These are phyloP conservation scores for Colletotrichum scovillei DNA, from an alignment of 2,329 filamentous ascomycete genomes.

Conservation along the genomic window DNA sequence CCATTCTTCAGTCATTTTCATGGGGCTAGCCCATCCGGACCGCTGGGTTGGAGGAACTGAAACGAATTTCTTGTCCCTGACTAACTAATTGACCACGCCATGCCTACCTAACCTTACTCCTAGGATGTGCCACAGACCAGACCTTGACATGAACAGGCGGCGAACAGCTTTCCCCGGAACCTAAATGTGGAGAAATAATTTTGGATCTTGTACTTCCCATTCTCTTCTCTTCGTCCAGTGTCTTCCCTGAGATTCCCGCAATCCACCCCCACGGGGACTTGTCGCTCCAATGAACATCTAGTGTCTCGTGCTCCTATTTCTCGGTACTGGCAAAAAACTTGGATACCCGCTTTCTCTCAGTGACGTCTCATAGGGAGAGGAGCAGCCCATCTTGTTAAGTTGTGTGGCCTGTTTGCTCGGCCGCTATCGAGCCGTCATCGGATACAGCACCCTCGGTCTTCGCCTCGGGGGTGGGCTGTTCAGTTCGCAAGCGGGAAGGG, in stretches of 20 bases:
- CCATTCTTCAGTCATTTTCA: slow-evolving; percentile 7
- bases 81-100: background rate
- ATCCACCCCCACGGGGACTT: slow-evolving; percentile 15
- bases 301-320: background rate
- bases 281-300: slow-evolving; percentile 21
- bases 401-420: background rate
- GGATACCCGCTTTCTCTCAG: background rate
- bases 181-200: background rate
- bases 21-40: background rate
- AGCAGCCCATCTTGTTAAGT: background rate
- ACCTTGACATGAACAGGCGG: background rate
- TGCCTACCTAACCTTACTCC: background rate
- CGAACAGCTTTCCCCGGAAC: slow-evolving; percentile 8
- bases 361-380: slow-evolving; percentile 4
- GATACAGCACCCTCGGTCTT: background rate
- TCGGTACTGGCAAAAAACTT: background rate
- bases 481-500: background rate
- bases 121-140: too few relatives aligned
- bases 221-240: background rate
- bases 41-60: background rate
- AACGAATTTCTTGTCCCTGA: background rate
- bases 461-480: background rate
- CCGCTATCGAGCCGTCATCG: background rate
- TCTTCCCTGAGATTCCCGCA: background rate
- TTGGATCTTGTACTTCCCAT: background rate